These are phyloP conservation scores for Rubus idaeus DNA, from an alignment of 306 rosid species.

Conservation along the genomic window DNA sequence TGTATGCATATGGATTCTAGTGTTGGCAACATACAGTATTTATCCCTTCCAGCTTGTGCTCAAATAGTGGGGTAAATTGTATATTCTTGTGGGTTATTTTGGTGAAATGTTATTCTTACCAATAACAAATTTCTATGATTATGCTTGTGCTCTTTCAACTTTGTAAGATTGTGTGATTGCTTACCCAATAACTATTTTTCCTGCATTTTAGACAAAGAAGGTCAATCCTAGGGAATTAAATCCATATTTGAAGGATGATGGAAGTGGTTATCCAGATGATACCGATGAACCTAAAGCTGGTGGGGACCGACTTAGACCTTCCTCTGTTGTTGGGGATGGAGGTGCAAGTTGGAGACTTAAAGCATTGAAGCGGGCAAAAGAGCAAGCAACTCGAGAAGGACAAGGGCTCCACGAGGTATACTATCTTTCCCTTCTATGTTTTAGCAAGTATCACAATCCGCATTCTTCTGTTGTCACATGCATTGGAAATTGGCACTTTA, in stretches of 20 bases:
- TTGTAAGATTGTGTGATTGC: not conserved
- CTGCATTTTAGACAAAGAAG: constrained; percentile 36
- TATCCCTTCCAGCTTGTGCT: not conserved
- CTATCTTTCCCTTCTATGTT: constrained; percentile 24
- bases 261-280: constrained; percentile 85
- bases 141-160: not conserved
- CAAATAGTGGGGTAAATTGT: not conserved
- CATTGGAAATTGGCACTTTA: constrained; percentile 20
- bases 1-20: not conserved
- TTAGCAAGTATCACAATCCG: not conserved
- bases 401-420: constrained; percentile 55
- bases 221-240: constrained; percentile 78
- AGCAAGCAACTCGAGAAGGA: constrained; percentile 88
- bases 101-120: not conserved
- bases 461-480: not conserved
- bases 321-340: constrained; percentile 88
- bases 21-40: not conserved
- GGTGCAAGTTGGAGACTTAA: constrained; percentile 98
- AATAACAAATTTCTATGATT: not conserved
- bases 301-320: constrained; percentile 47
- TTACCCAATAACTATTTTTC: not conserved
- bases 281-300: constrained; percentile 40
- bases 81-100: not conserved
- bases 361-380: constrained; percentile 93
- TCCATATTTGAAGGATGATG: constrained; percentile 76